Evolutionary conservation across 148 eudicot genomes (phyloP), one percentile per base, ranked within the genome.

Genomic region (Rhododendron ferrugineum): DNA sequence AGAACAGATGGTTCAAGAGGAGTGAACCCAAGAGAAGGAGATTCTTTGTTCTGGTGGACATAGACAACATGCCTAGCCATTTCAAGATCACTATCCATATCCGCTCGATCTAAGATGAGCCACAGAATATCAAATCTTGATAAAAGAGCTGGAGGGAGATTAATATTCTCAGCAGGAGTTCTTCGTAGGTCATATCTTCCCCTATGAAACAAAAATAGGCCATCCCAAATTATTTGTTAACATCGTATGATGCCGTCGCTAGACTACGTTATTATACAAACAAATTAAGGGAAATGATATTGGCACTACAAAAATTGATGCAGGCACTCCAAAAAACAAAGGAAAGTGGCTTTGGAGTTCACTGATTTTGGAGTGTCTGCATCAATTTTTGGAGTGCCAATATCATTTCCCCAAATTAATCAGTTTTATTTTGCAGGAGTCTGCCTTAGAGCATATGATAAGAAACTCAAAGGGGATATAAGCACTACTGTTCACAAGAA

Each of bases 81-180:
- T 89, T 97, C 99, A 87, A 97, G 98, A 92, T 97, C 99, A 76
- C 87, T 93, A 84, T 97, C 99, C 99, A 97, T 97, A 88, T 97
- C 99, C 54, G 99, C 99, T 84, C 92, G 91, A 88, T 97, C 99
- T 85, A 97, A 92, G 86, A 97, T 97, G 88, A 97, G 85, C 98
- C 99, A 97, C 60, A 97, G 86, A 90, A 97, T 95, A 91, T 97
- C 99, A 88, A 97, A 97, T 91, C 99, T 95, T 81, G 99, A 97
- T 82, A 97, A 87, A 89, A 97, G 98, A 58, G 99, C 99, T 56
- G 99, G 99, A 84, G 99, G 99, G 49, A 97, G 98, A 89, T 97
- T 97, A 56, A 97, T 97, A 89, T 97, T 97, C 89, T 97, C 99
- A 83, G 99, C 99, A 79, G 99, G 99, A 64, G 99, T 94, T 91